Conservation (phyloP, 352 stramenopile species). For the Phytophthora sansomeana region DNA sequence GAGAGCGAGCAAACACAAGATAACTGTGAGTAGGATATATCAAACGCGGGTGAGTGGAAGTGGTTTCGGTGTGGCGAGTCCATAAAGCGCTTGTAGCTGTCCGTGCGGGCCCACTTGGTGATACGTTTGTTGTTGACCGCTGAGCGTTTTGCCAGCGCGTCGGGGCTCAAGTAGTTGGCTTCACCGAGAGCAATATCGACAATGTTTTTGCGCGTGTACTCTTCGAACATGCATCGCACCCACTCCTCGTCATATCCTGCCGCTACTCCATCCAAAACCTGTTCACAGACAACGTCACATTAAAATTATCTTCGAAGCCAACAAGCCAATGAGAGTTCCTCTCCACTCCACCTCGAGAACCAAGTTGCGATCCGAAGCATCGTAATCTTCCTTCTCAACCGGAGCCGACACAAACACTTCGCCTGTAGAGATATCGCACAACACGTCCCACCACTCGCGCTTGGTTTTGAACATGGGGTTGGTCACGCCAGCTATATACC, state of each 20-base stretch:
- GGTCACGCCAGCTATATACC: slow-evolving; percentile 91
- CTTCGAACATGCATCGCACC: slow-evolving; percentile 89
- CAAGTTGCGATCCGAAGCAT: slow-evolving; percentile 72
- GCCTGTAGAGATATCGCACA: slow-evolving; percentile 88
- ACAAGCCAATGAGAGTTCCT: background rate
- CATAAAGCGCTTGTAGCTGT: slow-evolving; percentile 88
- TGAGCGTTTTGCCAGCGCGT: slow-evolving; percentile 75
- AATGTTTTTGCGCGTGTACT: slow-evolving; percentile 88
- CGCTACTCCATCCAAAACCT: slow-evolving; percentile 85
- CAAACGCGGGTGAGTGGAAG: slow-evolving; percentile 75
- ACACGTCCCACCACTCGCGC: slow-evolving; percentile 91
- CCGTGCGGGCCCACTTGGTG: slow-evolving; percentile 86
- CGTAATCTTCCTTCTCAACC: slow-evolving; percentile 80
- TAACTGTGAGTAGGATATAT: slow-evolving; percentile 78
- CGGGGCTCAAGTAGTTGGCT: slow-evolving; percentile 77
- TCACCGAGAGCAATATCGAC: slow-evolving; percentile 84
- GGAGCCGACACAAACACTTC: slow-evolving; percentile 71
- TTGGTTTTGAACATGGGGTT: slow-evolving; percentile 94
- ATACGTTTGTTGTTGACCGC: slow-evolving; percentile 90
- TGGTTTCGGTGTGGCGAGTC: slow-evolving; percentile 55
- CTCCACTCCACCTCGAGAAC: slow-evolving; percentile 65
- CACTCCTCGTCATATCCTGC: slow-evolving; percentile 88
- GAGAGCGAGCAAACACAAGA: slow-evolving; percentile 53
- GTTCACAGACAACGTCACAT: background rate
- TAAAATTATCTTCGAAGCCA: slow-evolving; percentile 2